phyloP scores from a whole-genome alignment of 257 asterid genomes.

The Nicotiana paniculata region DNA sequence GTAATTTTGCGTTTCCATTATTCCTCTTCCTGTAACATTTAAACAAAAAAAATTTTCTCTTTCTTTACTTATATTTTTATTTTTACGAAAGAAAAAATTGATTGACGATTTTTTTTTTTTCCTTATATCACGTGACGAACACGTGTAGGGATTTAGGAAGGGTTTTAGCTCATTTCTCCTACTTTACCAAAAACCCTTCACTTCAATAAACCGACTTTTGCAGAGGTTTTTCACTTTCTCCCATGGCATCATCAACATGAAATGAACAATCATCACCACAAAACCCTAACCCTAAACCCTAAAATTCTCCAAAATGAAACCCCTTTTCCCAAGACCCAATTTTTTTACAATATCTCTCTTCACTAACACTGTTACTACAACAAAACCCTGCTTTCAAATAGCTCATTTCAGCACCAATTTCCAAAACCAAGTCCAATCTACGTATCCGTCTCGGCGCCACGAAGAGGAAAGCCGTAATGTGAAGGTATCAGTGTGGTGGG shows the following conservation, averaged over 20 bases:
- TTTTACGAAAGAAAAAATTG: too few relatives aligned
- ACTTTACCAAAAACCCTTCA: constrained; percentile 7
- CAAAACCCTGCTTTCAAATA: constrained; percentile 15
- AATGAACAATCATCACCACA: not conserved
- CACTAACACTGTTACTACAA: not conserved
- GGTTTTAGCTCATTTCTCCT: constrained; percentile 1
- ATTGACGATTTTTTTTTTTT: too few relatives aligned
- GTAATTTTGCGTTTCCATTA: too few relatives aligned
- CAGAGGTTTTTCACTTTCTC: not conserved
- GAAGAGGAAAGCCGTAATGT: constrained; percentile 74
- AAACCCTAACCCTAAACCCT: not conserved
- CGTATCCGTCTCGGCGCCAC: constrained; percentile 40
- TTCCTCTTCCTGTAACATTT: too few relatives aligned
- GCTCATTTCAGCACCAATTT: constrained; percentile 25
- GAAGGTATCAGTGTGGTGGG: constrained; percentile 98
- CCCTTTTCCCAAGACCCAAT: constrained; percentile 23
- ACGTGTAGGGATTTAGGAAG: not conserved
- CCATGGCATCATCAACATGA: not conserved
- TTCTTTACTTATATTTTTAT: too few relatives aligned
- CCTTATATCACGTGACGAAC: not conserved
- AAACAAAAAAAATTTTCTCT: too few relatives aligned
- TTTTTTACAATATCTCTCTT: constrained; percentile 26
- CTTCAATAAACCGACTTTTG: not conserved
- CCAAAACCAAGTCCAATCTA: constrained; percentile 11
- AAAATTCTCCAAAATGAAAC: constrained; percentile 27